Evolutionary conservation across 2,329 filamentous ascomycete genomes (phyloP), one percentile per base, ranked within the genome.

Genomic region (Epichloe baconii): DNA sequence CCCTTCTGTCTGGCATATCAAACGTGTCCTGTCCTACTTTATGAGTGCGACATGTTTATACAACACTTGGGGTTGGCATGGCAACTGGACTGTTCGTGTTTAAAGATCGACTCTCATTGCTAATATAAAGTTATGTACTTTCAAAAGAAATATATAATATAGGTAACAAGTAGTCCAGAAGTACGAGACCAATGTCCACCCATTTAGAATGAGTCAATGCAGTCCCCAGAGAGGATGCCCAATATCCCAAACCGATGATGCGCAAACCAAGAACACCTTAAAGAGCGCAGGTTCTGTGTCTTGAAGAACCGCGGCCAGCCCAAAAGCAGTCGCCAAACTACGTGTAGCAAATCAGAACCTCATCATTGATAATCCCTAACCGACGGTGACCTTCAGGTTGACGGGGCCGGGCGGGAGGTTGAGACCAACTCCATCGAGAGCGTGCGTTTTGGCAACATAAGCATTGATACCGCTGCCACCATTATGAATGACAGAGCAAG

Each of bases 401-500:
- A 60, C 59, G 31, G 59, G 54, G 45, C 61, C 59, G 35, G 59
- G 49, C 52, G 59, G 54, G 49, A 69, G 47, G 64, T 72, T 73
- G 56, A 70, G 65, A 43, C 70, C 70, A 15, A 69, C 43, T 44
- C 71, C 71, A 48, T 72, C 70, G 1, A 50, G 31, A 34, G 53
- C 64, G 57, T 70, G 63, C 56, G 63, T 70, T 48, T 67, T 66
- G 17, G 47, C 55, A 47, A 64, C 55, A 63, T 68, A 73, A 45
- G 70, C 66, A 56, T 70, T 71, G 45, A 42, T 51, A 50, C 69
- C 68, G 21, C 50, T 54, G 40, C 68, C 67, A 51, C 62, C 63
- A 19, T 59, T 52, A 58, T 61, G 63, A 62, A 72, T 62, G 62
- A 58, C 65, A 38, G 71, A 71, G 67, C 73, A 76, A 55, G 63